Evolutionary conservation across 768 basidiomycete species (phyloP), one percentile per base, ranked within the genome.

Genomic region (Steccherinum ochraceum): DNA sequence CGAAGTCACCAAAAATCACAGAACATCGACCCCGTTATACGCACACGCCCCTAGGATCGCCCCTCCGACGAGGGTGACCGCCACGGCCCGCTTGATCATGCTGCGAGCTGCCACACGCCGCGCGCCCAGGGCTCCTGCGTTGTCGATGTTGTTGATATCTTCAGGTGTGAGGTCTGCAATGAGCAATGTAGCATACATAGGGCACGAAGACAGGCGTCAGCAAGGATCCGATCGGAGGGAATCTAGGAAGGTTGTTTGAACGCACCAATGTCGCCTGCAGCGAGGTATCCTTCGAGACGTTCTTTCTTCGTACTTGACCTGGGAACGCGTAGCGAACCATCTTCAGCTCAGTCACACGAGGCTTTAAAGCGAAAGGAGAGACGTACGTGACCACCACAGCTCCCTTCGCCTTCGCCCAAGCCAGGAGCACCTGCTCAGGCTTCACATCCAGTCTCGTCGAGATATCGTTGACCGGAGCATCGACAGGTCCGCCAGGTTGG

Each of bases 401-500:
- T 10, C 80, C 83, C 61, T 89, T 88, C 4, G 77, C 71, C 59
- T 80, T 85, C 3, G 78, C 75, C 86, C 86, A 87, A 0, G 84
- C 83, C 5, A 88, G 70, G 3, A 89, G 69, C 7, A 87, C 76
- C 61, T 89, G 86, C 51, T 86, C 86, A 1, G 76, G 68, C 2
- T 76, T 75, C 16, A 73, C 78, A 5, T 71, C 68, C 20, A 79
- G 71, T 4, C 75, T 68, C 7, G 68, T 60, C 0, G 83, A 78
- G 27, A 86, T 81, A 13, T 67, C 64, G 27, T 71, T 68, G 41
- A 88, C 63, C 0, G 83, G 82, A 20, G 65, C 72, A 58, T 86
- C 84, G 10, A 88, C 69, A 2, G 85, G 80, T 2, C 86, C 86
- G 2, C 80, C 83, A 1, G 80, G 78, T 40, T 66, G 65, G 20